Conservation (phyloP, 768 basidiomycete species). For the Sarcodon sp. region DNA sequence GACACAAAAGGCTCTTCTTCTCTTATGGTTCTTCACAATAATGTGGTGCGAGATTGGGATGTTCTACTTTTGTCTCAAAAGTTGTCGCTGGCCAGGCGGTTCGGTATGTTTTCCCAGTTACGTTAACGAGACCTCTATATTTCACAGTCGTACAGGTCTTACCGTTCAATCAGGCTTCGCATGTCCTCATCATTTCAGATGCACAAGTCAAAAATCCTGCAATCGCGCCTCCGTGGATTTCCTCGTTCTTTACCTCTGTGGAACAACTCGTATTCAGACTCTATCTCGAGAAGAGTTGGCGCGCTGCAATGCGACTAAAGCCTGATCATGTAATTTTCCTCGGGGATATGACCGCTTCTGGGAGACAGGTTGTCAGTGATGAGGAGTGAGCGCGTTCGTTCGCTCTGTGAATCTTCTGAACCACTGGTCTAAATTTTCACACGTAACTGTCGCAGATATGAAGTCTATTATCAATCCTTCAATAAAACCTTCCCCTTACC, state of each 20-base stretch:
- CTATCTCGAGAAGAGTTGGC: conserved; percentile 81
- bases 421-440: conserved; percentile 1
- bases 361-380: conserved; percentile 48
- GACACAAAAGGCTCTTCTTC: neutral
- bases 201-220: conserved; percentile 70
- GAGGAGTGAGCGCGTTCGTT: conserved; percentile 40
- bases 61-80: conserved; percentile 33
- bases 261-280: conserved; percentile 62
- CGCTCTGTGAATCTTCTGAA: neutral
- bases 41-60: conserved; percentile 59
- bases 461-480: conserved; percentile 55
- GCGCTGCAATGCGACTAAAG: conserved; percentile 38
- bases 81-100: conserved; percentile 45
- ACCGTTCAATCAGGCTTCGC: conserved; percentile 19
- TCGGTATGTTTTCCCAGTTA: too few species aligned
- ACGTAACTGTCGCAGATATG: conserved; percentile 47
- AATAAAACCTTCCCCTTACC: conserved; percentile 47
- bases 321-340: conserved; percentile 74
- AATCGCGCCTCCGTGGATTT: conserved; percentile 56
- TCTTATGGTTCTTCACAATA: conserved; percentile 48
- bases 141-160: neutral
- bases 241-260: conserved; percentile 38
- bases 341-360: conserved; percentile 90
- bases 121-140: neutral
- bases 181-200: conserved; percentile 74